These are phyloP conservation scores for Phlebiopsis flavidoalba DNA, from an alignment of 768 basidiomycete genomes.

Conservation along the genomic window DNA sequence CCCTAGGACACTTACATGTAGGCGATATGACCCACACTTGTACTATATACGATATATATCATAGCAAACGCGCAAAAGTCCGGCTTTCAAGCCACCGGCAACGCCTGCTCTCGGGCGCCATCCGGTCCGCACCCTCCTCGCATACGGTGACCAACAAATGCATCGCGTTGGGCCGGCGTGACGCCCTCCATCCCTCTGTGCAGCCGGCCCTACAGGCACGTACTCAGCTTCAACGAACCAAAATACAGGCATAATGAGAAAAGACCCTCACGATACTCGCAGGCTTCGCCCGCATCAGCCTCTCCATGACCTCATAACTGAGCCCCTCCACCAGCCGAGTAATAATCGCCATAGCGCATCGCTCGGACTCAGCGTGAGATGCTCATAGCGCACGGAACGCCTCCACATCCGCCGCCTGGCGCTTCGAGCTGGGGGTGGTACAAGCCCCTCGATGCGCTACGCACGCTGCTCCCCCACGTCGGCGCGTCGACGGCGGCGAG, in stretches of 20 bases:
- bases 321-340: slow-evolving; percentile 54
- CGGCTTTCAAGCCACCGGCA: neutral
- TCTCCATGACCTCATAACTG: slow-evolving; percentile 71
- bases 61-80: neutral
- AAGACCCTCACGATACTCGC: slow-evolving; percentile 52
- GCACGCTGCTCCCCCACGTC: slow-evolving; percentile 58
- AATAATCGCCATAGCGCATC: slow-evolving; percentile 82
- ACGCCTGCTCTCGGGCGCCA: neutral
- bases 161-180: slow-evolving; percentile 77
- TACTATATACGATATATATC: neutral
- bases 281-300: slow-evolving; percentile 55
- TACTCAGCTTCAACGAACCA: neutral
- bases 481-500: slow-evolving; percentile 45
- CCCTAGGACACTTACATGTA: neutral
- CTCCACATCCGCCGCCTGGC: slow-evolving; percentile 73
- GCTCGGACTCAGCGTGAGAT: slow-evolving; percentile 59
- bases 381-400: slow-evolving; percentile 75
- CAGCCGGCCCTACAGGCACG: slow-evolving; percentile 70
- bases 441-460: slow-evolving; percentile 61
- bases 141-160: slow-evolving; percentile 63
- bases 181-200: slow-evolving; percentile 92
- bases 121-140: slow-evolving; percentile 25
- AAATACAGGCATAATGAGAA: neutral
- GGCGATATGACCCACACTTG: neutral
- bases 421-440: slow-evolving; percentile 58